A percentile compares a stretch with the other conserved stretches of the same genome.
These are phyloP conservation scores for Helianthus tuberosus DNA, from an alignment of 129 eudicot species.

Conservation along the genomic window DNA sequence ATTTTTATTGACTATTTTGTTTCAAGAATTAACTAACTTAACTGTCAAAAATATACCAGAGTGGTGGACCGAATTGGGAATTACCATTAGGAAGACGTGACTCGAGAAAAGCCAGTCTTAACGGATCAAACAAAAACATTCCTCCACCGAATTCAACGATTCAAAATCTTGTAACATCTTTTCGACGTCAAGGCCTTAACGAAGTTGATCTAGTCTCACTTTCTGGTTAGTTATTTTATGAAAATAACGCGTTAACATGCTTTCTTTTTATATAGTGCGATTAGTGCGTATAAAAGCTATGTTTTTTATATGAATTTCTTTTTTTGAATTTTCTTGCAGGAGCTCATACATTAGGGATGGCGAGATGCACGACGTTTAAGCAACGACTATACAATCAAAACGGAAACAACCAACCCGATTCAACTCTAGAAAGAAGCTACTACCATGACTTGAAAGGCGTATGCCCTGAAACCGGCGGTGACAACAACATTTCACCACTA, in stretches of 20 bases:
- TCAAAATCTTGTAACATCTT: constrained; percentile 52
- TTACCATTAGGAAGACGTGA: constrained; percentile 88
- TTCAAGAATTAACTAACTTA: not conserved
- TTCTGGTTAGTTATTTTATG: constrained; percentile 52
- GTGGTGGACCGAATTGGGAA: constrained; percentile 96
- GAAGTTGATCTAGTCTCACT: constrained; percentile 85
- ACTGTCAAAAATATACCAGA: constrained; percentile 37
- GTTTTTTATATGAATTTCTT: too few relatives aligned
- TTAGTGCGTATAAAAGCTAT: not conserved
- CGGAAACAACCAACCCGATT: constrained; percentile 79
- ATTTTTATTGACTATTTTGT: not conserved
- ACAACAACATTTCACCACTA: constrained; percentile 69
- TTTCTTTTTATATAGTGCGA: not conserved
- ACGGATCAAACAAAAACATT: constrained; percentile 62
- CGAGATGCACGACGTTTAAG: constrained; percentile 79
- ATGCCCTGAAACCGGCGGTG: constrained; percentile 80
- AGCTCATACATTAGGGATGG: constrained; percentile 91
- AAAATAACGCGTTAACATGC: not conserved
- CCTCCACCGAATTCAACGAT: constrained; percentile 86
- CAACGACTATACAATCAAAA: constrained; percentile 84
- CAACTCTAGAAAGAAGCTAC: constrained; percentile 73
- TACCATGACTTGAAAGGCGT: constrained; percentile 68
- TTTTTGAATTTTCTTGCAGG: constrained; percentile 35
- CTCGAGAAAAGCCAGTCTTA: constrained; percentile 75
- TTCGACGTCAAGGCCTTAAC: constrained; percentile 75